Evolutionary conservation across 331 rosid genomes (phyloP), one percentile per base, ranked within the genome.

Genomic region (Acacia concinna): DNA sequence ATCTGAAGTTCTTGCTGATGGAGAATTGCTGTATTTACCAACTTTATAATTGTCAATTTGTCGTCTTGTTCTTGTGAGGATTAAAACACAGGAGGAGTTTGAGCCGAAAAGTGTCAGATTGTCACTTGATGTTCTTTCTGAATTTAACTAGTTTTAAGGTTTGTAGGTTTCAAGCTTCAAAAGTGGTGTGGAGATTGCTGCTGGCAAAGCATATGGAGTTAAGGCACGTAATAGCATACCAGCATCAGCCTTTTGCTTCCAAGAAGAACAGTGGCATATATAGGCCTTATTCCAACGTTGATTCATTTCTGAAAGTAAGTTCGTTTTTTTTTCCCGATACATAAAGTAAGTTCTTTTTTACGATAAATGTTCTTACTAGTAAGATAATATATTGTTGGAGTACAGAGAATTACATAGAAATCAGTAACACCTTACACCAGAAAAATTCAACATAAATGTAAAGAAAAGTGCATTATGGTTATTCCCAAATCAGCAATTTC

Each of bases 1-100:
- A 78, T 81, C 91, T 32, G 86, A 85, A 68, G 34, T 85, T 56
- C 91, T 88, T 81, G 84, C 89, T 51, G 85, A 88, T 76, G 91
- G 91, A 77, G 91, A 88, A 76, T 68, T 88, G 83, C 79, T 88
- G 91, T 88, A 76, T 7, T 81, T 80, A 38, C 73, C 30, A 20
- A 25, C 77, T 43, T 44, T 37, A 47, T 30, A 13, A 27, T 37
- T 41, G 12, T 71, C 71, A 15, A 1, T 47, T 47, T 1, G 2
- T 21, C 5, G 27, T 67, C 51, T 21, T n/a, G 31, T 37, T 47
- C 18, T 38, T 4, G 9, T 25, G 32, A 40, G 34, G 5, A 68
- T 21, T 6, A 27, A 28, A 71, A 54, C 11, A 15, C 38, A 37
- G 1, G 27, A 30, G 25, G 28, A 31, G 57, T 37, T 14, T 47